A percentile compares a stretch with the other conserved stretches of the same genome.
Conservation (phyloP, 108 stramenopile species). For the Aurantiochytrium sp. region DNA sequence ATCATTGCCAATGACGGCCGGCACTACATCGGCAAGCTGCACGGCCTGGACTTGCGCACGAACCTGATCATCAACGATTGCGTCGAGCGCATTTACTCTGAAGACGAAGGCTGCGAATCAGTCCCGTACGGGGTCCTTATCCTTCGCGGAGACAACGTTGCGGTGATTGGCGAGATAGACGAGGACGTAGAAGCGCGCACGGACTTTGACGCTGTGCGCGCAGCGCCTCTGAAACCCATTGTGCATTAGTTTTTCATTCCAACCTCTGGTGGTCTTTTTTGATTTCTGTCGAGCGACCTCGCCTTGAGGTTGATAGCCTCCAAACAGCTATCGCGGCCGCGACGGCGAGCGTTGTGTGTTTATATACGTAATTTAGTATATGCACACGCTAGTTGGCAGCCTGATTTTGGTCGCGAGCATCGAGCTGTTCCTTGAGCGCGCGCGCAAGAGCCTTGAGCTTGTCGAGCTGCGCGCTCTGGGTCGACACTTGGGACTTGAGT, state of each 20-base stretch:
- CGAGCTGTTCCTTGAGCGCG: background rate
- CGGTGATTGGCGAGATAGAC: conserved; percentile 14
- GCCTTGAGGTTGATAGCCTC: no score
- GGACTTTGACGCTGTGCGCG: background rate
- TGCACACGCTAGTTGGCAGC: background rate
- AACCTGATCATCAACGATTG: background rate
- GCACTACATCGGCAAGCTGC: background rate
- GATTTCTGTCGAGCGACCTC: no score
- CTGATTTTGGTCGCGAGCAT: background rate
- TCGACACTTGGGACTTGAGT: background rate
- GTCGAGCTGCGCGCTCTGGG: background rate
- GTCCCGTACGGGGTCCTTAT: background rate
- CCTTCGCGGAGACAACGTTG: background rate
- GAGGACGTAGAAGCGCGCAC: background rate
- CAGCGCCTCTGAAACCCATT: background rate
- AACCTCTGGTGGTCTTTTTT: no score
- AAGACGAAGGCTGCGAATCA: background rate
- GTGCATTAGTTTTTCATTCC: no score
- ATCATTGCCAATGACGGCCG: background rate
- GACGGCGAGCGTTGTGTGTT: no score
- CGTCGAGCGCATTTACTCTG: background rate
- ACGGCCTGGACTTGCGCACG: background rate
- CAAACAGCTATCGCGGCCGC: no score
- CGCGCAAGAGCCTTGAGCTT: background rate
- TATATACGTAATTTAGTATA: no score